phyloP scores from a whole-genome alignment of 2,329 filamentous ascomycete species.

The Monilinia vaccinii-corymbosi region DNA sequence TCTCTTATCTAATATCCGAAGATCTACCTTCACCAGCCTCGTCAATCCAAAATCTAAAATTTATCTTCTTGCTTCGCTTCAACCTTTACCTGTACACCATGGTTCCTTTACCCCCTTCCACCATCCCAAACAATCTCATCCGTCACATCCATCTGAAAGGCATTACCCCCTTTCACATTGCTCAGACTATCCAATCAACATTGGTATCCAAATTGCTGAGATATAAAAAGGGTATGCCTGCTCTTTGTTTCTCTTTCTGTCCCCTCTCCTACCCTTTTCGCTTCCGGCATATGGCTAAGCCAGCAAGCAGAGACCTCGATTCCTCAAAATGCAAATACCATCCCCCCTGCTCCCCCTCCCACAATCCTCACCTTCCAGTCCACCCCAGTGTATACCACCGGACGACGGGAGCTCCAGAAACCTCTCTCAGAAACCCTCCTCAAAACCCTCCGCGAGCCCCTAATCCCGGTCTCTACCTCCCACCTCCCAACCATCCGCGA shows the following conservation, averaged over 20 bases:
- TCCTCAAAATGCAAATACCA: background rate
- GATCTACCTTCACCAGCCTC: background rate
- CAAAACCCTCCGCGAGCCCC: constrained; percentile 30
- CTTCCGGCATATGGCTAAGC: constrained; percentile 34
- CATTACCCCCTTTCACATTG: constrained; percentile 44
- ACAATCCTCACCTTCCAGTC: constrained; percentile 77
- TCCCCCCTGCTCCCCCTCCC: constrained; percentile 43
- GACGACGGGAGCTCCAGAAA: constrained; percentile 60
- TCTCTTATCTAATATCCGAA: constrained; percentile 5
- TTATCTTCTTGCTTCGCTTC: background rate
- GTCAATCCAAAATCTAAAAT: background rate
- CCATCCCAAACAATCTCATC: constrained; percentile 31
- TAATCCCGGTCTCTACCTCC: background rate
- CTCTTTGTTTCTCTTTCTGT: constrained; percentile 26
- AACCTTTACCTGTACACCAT: background rate
- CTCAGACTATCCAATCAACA: constrained; percentile 45
- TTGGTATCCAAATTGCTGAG: constrained; percentile 49
- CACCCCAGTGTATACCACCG: constrained; percentile 78
- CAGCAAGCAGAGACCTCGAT: background rate
- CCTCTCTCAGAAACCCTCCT: constrained; percentile 39
- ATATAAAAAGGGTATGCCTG: constrained; percentile 39
- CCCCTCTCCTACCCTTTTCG: background rate
- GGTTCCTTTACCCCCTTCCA: background rate
- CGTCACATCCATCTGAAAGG: constrained; percentile 50
- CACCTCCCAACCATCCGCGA: background rate